Conservation (phyloP, 257 asterid genomes). For the Solanum bukasovii region DNA sequence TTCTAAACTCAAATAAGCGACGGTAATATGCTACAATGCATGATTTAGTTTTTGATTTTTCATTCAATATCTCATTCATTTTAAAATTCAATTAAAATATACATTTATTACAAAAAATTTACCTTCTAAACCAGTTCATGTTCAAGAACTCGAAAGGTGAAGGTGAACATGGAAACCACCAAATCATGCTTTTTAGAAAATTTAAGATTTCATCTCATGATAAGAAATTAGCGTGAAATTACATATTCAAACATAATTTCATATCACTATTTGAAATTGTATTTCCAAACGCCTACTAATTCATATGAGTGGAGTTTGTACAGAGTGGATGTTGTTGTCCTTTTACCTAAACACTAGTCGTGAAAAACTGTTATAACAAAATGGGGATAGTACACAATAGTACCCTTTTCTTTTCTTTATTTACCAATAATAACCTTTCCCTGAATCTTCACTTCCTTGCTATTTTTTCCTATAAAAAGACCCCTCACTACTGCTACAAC, state of each 20-base stretch:
- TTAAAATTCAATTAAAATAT: too few relatives aligned
- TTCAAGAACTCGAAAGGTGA: too few relatives aligned
- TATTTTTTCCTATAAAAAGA: background rate
- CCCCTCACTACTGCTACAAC: background rate
- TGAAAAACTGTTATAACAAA: background rate
- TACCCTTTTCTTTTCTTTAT: background rate
- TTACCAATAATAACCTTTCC: background rate
- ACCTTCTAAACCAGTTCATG: background rate
- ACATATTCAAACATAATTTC: too few relatives aligned
- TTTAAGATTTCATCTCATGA: too few relatives aligned
- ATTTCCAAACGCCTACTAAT: background rate
- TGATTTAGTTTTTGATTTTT: background rate
- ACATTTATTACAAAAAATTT: fast-evolving
- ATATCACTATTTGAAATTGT: too few relatives aligned
- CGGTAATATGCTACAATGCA: background rate
- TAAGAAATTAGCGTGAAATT: too few relatives aligned
- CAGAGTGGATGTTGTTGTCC: background rate
- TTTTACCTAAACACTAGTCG: background rate
- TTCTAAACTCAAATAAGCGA: background rate
- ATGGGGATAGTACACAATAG: background rate
- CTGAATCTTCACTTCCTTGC: background rate
- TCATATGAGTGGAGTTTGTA: background rate
- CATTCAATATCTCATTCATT: background rate
- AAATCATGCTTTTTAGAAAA: too few relatives aligned
- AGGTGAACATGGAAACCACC: too few relatives aligned